Conservation (phyloP, 2,329 filamentous ascomycete genomes). For the Byssochlamys sp. region DNA sequence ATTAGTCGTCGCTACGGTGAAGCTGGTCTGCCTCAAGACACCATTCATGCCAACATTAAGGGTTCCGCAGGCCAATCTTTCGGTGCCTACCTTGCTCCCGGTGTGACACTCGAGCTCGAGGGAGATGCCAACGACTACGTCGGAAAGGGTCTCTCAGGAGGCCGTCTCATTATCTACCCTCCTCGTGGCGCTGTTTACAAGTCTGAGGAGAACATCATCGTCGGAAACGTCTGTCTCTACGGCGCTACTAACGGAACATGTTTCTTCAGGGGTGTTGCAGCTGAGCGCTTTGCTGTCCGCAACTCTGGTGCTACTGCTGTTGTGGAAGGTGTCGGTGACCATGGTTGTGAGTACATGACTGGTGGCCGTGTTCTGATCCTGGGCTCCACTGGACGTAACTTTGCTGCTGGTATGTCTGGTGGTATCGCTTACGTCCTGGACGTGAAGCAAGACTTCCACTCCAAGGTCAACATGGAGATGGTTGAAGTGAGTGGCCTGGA, state of each 20-base stretch:
- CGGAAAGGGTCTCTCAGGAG: constrained; percentile 88
- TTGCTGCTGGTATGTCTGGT: constrained; percentile 95
- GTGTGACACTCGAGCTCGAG: constrained; percentile 88
- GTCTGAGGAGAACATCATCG: constrained; percentile 87
- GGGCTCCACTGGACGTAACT: constrained; percentile 86
- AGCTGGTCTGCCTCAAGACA: constrained; percentile 78
- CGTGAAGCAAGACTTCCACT: constrained; percentile 76
- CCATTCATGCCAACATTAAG: constrained; percentile 91
- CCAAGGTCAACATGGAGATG: constrained; percentile 96
- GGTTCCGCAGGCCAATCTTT: constrained; percentile 95
- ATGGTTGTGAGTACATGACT: constrained; percentile 98
- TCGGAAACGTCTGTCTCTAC: constrained; percentile 91
- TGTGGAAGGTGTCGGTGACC: constrained; percentile 90
- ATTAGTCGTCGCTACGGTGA: constrained; percentile 89
- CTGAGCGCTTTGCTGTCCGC: constrained; percentile 89
- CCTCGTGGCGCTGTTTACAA: constrained; percentile 85
- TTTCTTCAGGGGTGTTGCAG: constrained; percentile 94
- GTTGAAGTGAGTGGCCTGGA: constrained; percentile 78
- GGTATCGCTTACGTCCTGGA: constrained; percentile 94
- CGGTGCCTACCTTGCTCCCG: constrained; percentile 83
- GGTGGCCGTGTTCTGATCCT: constrained; percentile 82
- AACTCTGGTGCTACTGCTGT: constrained; percentile 95
- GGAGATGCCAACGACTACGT: constrained; percentile 96
- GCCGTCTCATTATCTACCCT: constrained; percentile 85
- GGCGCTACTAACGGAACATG: constrained; percentile 82